Base-by-base conservation (phyloP, 2,329 filamentous ascomycete species). In the Colletotrichum filicis region DNA sequence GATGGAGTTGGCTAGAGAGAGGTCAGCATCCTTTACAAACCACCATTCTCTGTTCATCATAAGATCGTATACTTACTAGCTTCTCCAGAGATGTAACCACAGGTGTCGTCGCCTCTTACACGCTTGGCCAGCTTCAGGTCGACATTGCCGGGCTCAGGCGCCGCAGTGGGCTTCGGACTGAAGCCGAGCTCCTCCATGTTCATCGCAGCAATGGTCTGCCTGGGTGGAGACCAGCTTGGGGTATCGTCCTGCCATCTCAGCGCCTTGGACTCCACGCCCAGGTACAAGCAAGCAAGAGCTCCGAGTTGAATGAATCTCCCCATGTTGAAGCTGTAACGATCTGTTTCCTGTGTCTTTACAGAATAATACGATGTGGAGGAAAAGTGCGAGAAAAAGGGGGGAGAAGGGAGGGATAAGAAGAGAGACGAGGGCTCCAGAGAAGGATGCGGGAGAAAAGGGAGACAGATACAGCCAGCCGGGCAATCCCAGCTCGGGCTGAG, bases 1-100 rank as follows among this genome's bases (percentile, higher is more conserved):
- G 2, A 83, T 68, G 1, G 81, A 76, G 14, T 62, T 46, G 19
- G 70, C 73, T 74, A 58, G 8, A 6, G 14, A 19, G 8, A 19
- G 32, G 22, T 74, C 12, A 72, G 58, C 30, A 56, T 52, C 55
- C 2, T 49, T 76, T 78, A 61, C 1, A 2, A 19, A 0, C 22
- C 24, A 42, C 11, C 28, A 42, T 66, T 66, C 58, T 72, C 28
- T 16, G 66, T 66, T 62, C 71, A 30, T 16, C 12, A 22, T 9
- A 19, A 24, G 4, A 12, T 5, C 4, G 8, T 14, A 12, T 11
- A 75, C 78, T 73, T 52, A 78, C 79, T 77, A 5, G 57, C 49
- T 26, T 75, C 71, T 35, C 80, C 80, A 57, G 73, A 75, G 37
- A 82, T 74, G 56, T 80, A 82, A 53, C 73, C 81, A 68, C 81